Percentiles rank a stretch among this genome's conserved stretches.
These are phyloP conservation scores for Fusarium hostae DNA, from an alignment of 2,329 filamentous ascomycete genomes.

Conservation along the genomic window DNA sequence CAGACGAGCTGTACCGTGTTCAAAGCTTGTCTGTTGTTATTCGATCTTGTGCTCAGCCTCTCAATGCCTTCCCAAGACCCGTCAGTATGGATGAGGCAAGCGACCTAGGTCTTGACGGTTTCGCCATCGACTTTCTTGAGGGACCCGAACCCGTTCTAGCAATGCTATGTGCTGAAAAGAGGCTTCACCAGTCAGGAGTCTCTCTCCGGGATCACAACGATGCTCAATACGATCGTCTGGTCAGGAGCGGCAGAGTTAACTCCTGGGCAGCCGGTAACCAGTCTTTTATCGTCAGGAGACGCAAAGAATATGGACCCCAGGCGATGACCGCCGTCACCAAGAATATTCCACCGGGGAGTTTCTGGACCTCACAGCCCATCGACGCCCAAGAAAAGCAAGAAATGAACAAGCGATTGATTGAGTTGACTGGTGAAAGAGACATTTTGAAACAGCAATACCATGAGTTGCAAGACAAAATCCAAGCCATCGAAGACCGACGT, in stretches of 20 bases:
- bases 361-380: constrained; percentile 82
- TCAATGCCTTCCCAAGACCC: constrained; percentile 66
- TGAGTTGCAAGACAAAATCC: constrained; percentile 52
- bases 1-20: constrained; percentile 69
- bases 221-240: constrained; percentile 74
- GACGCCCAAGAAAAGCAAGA: constrained; percentile 73
- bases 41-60: constrained; percentile 66
- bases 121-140: constrained; percentile 79
- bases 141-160: constrained; percentile 86
- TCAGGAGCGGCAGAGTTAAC: constrained; percentile 66
- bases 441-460: constrained; percentile 49
- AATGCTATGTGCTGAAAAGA: constrained; percentile 83
- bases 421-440: constrained; percentile 52
- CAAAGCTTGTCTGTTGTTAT: constrained; percentile 79
- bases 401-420: constrained; percentile 64
- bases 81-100: constrained; percentile 66
- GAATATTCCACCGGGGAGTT: constrained; percentile 67
- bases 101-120: constrained; percentile 78
- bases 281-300: constrained; percentile 72
- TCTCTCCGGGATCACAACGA: constrained; percentile 71
- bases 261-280: constrained; percentile 77
- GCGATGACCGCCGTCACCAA: constrained; percentile 77
- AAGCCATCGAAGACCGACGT: constrained; percentile 57
- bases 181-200: constrained; percentile 75
- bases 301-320: constrained; percentile 81